These are phyloP conservation scores for Scutellaria barbata DNA, from an alignment of 257 asterid genomes.

Conservation along the genomic window DNA sequence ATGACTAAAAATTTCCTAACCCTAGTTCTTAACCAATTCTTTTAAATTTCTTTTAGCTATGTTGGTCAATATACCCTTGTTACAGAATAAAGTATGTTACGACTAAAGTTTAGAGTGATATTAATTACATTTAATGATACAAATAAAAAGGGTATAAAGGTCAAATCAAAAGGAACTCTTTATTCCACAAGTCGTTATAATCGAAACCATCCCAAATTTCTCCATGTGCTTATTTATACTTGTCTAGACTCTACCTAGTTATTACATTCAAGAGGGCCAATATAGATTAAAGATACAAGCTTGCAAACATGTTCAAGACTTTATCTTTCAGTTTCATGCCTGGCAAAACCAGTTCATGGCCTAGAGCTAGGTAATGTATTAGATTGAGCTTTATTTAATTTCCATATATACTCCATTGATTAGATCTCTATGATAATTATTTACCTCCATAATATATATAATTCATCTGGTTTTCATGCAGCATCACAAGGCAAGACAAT, in stretches of 20 bases:
- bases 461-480: slow-evolving; percentile 43
- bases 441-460: not conserved
- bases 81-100: too few relatives aligned
- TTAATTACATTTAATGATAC: too few relatives aligned
- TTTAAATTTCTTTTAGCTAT: too few relatives aligned
- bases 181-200: too few relatives aligned
- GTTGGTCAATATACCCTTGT: too few relatives aligned
- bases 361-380: slow-evolving; percentile 54
- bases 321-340: slow-evolving; percentile 43
- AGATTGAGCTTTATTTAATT: slow-evolving; percentile 14
- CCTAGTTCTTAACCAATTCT: too few relatives aligned
- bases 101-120: too few relatives aligned
- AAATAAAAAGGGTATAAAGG: too few relatives aligned
- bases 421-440: not conserved
- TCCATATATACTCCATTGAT: not conserved
- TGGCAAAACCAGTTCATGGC: slow-evolving; percentile 46
- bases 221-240: slow-evolving; percentile 28
- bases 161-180: too few relatives aligned
- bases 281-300: slow-evolving; percentile 29
- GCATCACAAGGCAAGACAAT: slow-evolving; percentile 42
- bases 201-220: slow-evolving; percentile 12
- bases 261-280: slow-evolving; percentile 26
- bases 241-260: slow-evolving; percentile 2
- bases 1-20: slow-evolving; percentile 28
- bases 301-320: slow-evolving; percentile 38